These are phyloP conservation scores for Paramarasmius palmivorus DNA, from an alignment of 1,284 basidiomycete species.

Conservation along the genomic window DNA sequence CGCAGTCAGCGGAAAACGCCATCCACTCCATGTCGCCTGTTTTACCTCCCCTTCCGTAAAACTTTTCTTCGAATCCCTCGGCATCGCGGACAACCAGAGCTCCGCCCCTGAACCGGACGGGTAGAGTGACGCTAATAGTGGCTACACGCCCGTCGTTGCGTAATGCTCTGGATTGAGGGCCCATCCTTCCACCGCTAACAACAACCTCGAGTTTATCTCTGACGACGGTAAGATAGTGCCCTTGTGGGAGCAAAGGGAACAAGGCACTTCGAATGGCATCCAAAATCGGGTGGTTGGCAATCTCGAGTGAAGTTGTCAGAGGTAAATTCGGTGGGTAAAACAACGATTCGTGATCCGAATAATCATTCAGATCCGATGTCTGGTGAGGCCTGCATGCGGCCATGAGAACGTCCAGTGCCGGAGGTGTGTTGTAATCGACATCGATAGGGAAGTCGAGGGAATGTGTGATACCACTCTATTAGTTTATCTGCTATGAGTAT, in stretches of 20 bases:
- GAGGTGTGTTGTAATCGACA: constrained; percentile 70
- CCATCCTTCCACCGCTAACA: constrained; percentile 58
- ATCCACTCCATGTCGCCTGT: constrained; percentile 73
- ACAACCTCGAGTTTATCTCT: constrained; percentile 73
- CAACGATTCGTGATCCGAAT: constrained; percentile 62
- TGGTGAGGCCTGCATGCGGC: constrained; percentile 70
- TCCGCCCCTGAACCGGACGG: constrained; percentile 72
- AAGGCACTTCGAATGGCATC: constrained; percentile 70
- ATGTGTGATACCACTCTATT: constrained; percentile 74
- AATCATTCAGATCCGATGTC: constrained; percentile 53
- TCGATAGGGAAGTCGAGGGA: constrained; percentile 81
- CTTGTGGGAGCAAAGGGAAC: constrained; percentile 66
- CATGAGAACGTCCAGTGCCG: constrained; percentile 77
- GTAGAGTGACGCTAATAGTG: constrained; percentile 71
- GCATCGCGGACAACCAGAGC: constrained; percentile 56
- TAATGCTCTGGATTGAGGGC: constrained; percentile 49
- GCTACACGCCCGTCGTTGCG: constrained; percentile 68
- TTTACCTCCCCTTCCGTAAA: constrained; percentile 60
- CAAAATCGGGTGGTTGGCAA: constrained; percentile 77
- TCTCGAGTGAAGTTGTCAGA: constrained; percentile 71
- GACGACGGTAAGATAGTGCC: constrained; percentile 67
- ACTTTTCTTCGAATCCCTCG: constrained; percentile 62
- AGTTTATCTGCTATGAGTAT: not conserved
- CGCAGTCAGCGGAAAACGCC: constrained; percentile 70
- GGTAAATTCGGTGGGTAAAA: constrained; percentile 73